Conservation (phyloP, 208 protist genomes). For the Trypanosoma mega region DNA sequence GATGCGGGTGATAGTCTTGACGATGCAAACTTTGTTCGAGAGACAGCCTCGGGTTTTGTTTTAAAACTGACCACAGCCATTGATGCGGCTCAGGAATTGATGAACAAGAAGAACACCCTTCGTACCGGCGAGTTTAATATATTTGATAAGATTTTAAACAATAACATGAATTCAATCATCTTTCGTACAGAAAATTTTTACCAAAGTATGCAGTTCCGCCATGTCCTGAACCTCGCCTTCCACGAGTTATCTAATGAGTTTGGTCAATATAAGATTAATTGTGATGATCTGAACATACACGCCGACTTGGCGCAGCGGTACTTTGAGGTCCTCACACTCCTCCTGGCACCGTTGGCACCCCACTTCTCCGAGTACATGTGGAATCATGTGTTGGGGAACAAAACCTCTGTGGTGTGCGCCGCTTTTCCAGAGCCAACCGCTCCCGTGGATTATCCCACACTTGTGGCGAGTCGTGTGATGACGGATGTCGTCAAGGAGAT, state of each 20-base stretch:
- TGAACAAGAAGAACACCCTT: constrained; percentile 38
- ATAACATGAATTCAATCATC: constrained; percentile 93
- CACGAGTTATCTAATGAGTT: constrained; percentile 93
- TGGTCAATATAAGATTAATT: constrained; percentile 92
- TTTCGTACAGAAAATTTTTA: constrained; percentile 85
- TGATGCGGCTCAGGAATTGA: constrained; percentile 87
- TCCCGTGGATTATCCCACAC: constrained; percentile 72
- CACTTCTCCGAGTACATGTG: constrained; percentile 97
- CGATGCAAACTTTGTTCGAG: constrained; percentile 98
- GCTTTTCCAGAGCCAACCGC: constrained; percentile 61
- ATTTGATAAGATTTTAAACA: constrained; percentile 95
- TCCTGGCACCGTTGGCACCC: constrained; percentile 96
- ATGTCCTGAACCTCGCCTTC: constrained; percentile 95
- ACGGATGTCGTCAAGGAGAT: constrained; percentile 86
- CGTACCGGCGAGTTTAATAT: constrained; percentile 61
- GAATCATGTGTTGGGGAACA: constrained; percentile 75
- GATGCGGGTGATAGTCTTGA: constrained; percentile 98
- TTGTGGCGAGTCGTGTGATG: constrained; percentile 76
- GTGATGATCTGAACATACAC: constrained; percentile 71
- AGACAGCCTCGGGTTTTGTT: constrained; percentile 94
- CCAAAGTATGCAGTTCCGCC: constrained; percentile 94
- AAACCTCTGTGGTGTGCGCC: constrained; percentile 56
- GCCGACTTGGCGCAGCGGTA: constrained; percentile 80
- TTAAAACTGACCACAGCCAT: constrained; percentile 96
- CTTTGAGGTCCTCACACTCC: constrained; percentile 91